phyloP scores from a whole-genome alignment of 2,329 filamentous ascomycete species.

The Massarina eburnea region DNA sequence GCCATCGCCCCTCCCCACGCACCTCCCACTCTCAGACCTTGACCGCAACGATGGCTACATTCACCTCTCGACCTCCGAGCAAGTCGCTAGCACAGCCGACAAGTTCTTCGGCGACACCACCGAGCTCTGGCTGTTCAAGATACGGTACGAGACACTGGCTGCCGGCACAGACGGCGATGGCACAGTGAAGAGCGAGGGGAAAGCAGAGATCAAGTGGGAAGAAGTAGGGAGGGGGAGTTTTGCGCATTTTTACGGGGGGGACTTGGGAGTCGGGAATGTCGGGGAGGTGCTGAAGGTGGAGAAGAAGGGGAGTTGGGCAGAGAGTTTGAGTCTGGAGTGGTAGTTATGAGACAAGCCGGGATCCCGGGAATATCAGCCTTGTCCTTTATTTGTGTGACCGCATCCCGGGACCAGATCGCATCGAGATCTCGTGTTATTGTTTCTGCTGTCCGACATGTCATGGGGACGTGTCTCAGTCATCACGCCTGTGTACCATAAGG shows the following conservation, averaged over 20 bases:
- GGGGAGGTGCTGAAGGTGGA: slow-evolving; percentile 51
- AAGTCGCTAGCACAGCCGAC: slow-evolving; percentile 45
- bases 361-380: too few relatives aligned
- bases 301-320: slow-evolving; percentile 54
- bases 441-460: too few relatives aligned
- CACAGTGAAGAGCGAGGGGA: slow-evolving; percentile 19
- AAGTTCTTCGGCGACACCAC: slow-evolving; percentile 36
- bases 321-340: slow-evolving; percentile 34
- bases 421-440: too few relatives aligned
- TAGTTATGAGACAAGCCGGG: too few relatives aligned
- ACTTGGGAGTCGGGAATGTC: slow-evolving; percentile 58
- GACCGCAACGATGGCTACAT: slow-evolving; percentile 64
- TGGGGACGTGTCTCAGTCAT: too few relatives aligned
- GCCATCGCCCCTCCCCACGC: slow-evolving; percentile 55
- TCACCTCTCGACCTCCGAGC: slow-evolving; percentile 60
- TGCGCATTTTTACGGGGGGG: slow-evolving; percentile 60
- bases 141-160: slow-evolving; percentile 50
- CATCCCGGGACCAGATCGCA: too few relatives aligned
- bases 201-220: slow-evolving; percentile 56
- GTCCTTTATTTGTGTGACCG: too few relatives aligned
- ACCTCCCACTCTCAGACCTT: slow-evolving; percentile 61
- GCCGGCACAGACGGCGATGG: slow-evolving; percentile 34
- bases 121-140: slow-evolving; percentile 56
- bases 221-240: slow-evolving; percentile 51
- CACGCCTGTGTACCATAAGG: too few relatives aligned